Percentiles rank a stretch among this genome's conserved stretches.
Evolutionary conservation across 2,329 filamentous ascomycete genomes (phyloP).

Genomic region (Gaeumannomyces sp.): DNA sequence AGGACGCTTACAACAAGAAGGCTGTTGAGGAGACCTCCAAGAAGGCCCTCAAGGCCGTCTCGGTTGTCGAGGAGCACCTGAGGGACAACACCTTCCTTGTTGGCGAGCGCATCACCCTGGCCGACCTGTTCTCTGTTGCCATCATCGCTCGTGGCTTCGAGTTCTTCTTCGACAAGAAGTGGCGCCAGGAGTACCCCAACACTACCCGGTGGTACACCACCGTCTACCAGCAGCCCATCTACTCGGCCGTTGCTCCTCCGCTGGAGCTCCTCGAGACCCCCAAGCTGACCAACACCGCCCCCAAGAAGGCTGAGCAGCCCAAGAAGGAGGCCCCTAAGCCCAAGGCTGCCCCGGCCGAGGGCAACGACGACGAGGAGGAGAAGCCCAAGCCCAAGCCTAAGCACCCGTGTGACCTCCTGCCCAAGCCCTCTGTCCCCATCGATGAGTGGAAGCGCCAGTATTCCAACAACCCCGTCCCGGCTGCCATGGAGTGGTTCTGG

Average conservation of each 20-base stretch:
- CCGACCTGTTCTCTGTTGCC: constrained; percentile 79
- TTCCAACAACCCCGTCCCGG: constrained; percentile 88
- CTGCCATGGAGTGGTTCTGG: constrained; percentile 96
- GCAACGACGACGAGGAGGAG: constrained; percentile 40
- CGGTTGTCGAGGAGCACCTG: constrained; percentile 80
- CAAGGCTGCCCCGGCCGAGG: constrained; percentile 32
- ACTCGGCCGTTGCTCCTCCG: constrained; percentile 70
- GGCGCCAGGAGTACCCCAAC: constrained; percentile 76
- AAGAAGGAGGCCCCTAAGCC: constrained; percentile 41
- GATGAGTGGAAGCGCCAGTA: constrained; percentile 99
- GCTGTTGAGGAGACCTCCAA: constrained; percentile 73
- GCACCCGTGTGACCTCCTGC: constrained; percentile 86
- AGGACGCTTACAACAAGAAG: constrained; percentile 96
- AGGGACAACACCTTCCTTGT: constrained; percentile 93
- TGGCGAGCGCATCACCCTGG: constrained; percentile 93
- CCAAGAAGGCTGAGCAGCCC: constrained; percentile 74
- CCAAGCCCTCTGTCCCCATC: constrained; percentile 71
- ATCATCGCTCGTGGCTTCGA: constrained; percentile 84
- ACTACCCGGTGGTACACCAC: constrained; percentile 92
- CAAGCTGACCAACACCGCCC: constrained; percentile 60
- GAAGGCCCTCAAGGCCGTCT: constrained; percentile 59
- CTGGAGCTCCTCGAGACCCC: constrained; percentile 76
- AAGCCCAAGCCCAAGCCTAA: constrained; percentile 72
- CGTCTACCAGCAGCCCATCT: constrained; percentile 87
- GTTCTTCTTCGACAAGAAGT: constrained; percentile 89